A percentile compares a stretch with the other conserved stretches of the same genome.
Conservation (phyloP, 805 yeast species). For the Candida michaelii region DNA sequence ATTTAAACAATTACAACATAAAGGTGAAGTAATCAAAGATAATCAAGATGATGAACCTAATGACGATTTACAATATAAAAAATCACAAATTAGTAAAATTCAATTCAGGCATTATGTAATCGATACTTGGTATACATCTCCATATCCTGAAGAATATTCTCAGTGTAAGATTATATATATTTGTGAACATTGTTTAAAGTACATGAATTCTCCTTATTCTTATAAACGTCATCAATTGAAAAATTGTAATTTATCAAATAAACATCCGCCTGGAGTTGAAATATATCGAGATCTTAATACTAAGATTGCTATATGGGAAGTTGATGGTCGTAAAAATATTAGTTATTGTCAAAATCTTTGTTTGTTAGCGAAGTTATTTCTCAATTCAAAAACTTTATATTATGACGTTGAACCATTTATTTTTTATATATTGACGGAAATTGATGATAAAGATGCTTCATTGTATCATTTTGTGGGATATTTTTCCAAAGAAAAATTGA, state of each 20-base stretch:
- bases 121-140: constrained; percentile 90
- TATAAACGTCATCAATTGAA: constrained; percentile 71
- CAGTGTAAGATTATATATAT: constrained; percentile 61
- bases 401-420: constrained; percentile 95
- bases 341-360: constrained; percentile 88
- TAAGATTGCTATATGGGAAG: constrained; percentile 43
- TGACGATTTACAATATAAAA: constrained; percentile 8
- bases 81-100: constrained; percentile 53
- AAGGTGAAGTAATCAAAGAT: constrained; percentile 35
- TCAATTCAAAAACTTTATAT: constrained; percentile 88
- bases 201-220: constrained; percentile 67
- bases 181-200: constrained; percentile 83
- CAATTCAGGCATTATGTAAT: constrained; percentile 74
- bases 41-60: constrained; percentile 5
- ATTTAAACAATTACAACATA: constrained; percentile 45
- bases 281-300: constrained; percentile 36
- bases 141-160: constrained; percentile 86
- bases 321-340: constrained; percentile 80
- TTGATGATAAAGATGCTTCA: constrained; percentile 42
- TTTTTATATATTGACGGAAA: constrained; percentile 80
- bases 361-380: constrained; percentile 80
- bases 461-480: constrained; percentile 85
- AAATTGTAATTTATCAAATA: constrained; percentile 52
- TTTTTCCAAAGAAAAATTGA: constrained; percentile 84
- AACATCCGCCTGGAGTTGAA: constrained; percentile 63